Evolutionary conservation across 148 eudicot genomes (phyloP).

Genomic region (Rhododendron williamsianum): DNA sequence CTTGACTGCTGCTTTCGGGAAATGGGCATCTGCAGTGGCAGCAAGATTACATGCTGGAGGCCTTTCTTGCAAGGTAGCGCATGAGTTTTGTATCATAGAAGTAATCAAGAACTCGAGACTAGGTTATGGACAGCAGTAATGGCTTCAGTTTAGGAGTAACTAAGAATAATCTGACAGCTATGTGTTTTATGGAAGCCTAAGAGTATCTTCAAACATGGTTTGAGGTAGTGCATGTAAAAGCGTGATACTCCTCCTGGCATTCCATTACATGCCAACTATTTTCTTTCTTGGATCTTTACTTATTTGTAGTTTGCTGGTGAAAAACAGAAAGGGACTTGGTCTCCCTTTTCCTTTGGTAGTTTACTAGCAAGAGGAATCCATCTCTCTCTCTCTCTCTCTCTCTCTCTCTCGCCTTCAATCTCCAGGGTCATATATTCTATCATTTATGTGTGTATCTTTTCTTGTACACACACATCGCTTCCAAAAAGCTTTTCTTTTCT

Average conservation of each 20-base stretch:
- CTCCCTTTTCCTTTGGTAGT: neutral
- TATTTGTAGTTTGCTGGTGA: neutral
- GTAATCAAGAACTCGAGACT: neutral
- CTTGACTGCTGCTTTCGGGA: constrained; percentile 87
- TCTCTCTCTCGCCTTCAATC: neutral
- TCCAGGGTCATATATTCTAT: neutral
- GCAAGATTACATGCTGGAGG: constrained; percentile 80
- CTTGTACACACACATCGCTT: neutral
- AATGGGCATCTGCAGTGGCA: constrained; percentile 93
- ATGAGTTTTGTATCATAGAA: neutral
- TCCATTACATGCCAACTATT: neutral
- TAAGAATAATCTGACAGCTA: neutral
- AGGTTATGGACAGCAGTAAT: neutral
- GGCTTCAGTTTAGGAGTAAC: neutral
- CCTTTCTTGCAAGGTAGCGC: constrained; percentile 81
- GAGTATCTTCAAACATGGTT: neutral
- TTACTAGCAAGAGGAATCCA: neutral
- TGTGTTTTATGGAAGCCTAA: neutral
- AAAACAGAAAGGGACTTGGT: neutral
- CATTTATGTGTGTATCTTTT: neutral
- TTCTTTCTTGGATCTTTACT: neutral
- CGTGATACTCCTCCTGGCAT: neutral
- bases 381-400: neutral
- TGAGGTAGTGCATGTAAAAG: neutral
- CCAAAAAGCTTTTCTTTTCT: neutral